These are phyloP conservation scores for Leccinum ponderosum DNA, from an alignment of 1,284 basidiomycete genomes.

Conservation along the genomic window DNA sequence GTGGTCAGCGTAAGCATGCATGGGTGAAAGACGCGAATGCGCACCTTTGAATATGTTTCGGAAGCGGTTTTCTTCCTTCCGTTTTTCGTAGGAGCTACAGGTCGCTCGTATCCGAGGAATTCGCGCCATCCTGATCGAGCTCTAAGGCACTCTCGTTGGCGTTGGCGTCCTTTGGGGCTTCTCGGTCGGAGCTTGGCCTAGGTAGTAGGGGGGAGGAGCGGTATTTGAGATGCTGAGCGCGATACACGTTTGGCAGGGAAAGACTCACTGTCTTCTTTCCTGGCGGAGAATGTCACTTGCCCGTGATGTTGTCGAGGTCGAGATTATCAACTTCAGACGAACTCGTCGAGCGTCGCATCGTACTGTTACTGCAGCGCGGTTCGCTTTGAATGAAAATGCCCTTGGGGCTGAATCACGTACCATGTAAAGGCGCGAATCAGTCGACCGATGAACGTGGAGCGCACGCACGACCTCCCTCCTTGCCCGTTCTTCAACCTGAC, in stretches of 20 bases:
- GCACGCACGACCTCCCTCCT: no score
- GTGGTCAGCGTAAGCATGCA: constrained; percentile 7
- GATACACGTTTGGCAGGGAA: neutral
- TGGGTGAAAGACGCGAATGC: constrained; percentile 16
- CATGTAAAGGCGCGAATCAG: no score
- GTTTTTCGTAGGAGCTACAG: constrained; percentile 36
- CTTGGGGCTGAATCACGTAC: constrained; percentile 9
- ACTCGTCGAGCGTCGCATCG: constrained; percentile 41
- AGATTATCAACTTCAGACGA: constrained; percentile 69
- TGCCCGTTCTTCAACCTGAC: no score
- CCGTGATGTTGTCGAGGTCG: constrained; percentile 57
- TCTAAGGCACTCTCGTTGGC: constrained; percentile 44
- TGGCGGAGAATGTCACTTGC: constrained; percentile 47
- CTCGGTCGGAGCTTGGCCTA: constrained; percentile 29
- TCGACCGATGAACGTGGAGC: no score
- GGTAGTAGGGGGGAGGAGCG: constrained; percentile 29
- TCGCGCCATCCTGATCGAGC: constrained; percentile 41
- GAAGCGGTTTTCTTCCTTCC: constrained; percentile 84
- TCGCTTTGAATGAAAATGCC: constrained; percentile 12
- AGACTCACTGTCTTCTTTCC: constrained; percentile 50
- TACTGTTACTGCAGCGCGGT: constrained; percentile 1
- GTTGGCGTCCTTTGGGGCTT: constrained; percentile 61
- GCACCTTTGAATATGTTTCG: constrained; percentile 90
- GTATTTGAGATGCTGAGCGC: constrained; percentile 9
- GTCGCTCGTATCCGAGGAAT: constrained; percentile 36